Conservation (phyloP, 2,329 filamentous ascomycete species). For the Xylaria sp. region DNA sequence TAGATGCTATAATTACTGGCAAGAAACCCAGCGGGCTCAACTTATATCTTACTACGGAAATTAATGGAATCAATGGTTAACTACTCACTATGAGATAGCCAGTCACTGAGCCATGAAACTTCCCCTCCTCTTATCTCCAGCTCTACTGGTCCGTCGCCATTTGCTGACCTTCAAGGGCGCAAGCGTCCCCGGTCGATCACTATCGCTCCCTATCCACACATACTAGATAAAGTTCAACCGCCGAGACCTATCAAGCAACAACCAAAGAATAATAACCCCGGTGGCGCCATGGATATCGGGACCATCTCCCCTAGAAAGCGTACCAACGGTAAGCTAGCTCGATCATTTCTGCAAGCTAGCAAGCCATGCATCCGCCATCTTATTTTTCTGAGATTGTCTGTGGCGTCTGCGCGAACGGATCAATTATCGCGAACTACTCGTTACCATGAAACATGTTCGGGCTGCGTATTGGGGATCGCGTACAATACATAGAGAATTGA, state of each 20-base stretch:
- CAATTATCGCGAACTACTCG: background rate
- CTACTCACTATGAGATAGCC: background rate
- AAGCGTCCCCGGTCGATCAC: conserved; percentile 2
- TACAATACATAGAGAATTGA: too few relatives aligned
- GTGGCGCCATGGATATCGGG: conserved; percentile 1
- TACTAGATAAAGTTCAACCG: background rate
- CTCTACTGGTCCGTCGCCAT: conserved; percentile 1
- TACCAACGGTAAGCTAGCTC: background rate
- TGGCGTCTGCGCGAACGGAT: too few relatives aligned
- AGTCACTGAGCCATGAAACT: background rate
- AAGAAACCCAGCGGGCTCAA: background rate
- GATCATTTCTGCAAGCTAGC: background rate
- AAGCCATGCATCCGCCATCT: background rate
- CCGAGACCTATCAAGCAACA: background rate
- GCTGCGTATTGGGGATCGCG: background rate
- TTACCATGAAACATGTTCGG: background rate
- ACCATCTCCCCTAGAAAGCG: background rate
- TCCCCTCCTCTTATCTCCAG: conserved; percentile 24
- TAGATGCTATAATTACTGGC: background rate
- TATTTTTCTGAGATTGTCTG: background rate
- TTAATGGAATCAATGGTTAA: background rate
- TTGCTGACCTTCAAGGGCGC: background rate
- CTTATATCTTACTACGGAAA: background rate
- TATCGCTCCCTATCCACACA: background rate
- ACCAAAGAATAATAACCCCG: background rate